Evolutionary conservation across 805 yeast genomes (phyloP).

Genomic region (Saccharomycopsis malanga): DNA sequence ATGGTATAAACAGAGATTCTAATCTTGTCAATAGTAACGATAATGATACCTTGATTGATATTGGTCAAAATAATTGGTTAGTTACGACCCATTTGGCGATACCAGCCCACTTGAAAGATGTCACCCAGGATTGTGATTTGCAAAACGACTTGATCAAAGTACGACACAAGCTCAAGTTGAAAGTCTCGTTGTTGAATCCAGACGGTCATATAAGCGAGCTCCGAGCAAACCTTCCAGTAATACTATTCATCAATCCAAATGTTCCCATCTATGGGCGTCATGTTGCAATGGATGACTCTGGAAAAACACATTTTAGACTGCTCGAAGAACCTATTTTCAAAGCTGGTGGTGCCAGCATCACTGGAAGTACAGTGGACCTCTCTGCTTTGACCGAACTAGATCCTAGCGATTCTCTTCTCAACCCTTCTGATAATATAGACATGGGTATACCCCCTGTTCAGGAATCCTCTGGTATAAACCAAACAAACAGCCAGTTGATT

Average conservation of each 20-base stretch:
- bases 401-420: not conserved
- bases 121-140: constrained; percentile 84
- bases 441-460: not conserved
- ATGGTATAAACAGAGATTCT: not conserved
- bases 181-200: constrained; percentile 67
- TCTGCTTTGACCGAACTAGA: not conserved
- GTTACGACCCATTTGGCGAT: constrained; percentile 49
- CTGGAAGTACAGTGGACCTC: not conserved
- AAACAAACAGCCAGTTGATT: not conserved
- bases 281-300: constrained; percentile 6
- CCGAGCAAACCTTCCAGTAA: constrained; percentile 81
- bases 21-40: not conserved
- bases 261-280: constrained; percentile 55
- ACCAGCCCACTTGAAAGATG: constrained; percentile 64
- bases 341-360: not conserved
- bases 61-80: constrained; percentile 63
- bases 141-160: constrained; percentile 58
- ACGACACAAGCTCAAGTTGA: constrained; percentile 80
- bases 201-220: constrained; percentile 91
- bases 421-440: not conserved
- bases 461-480: not conserved
- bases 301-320: constrained; percentile 4
- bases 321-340: constrained; percentile 5
- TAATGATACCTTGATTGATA: constrained; percentile 18
- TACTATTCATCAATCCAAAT: constrained; percentile 70